Evolutionary conservation across 179 eudicot genomes (phyloP).

Genomic region (Silene noctiflora): DNA sequence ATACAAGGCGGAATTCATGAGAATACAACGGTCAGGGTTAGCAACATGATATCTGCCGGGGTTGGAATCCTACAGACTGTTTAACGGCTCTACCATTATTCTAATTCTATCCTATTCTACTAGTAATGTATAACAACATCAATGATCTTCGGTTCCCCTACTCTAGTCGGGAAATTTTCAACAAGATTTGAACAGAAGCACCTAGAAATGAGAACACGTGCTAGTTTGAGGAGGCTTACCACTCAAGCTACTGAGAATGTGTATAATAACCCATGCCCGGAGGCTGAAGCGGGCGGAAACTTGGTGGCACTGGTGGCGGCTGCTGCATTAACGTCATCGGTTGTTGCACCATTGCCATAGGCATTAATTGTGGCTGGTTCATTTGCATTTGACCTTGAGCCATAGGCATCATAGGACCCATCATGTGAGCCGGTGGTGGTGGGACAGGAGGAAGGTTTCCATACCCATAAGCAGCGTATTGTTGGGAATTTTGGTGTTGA

Average conservation of each 20-base stretch:
- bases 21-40: constrained; percentile 6
- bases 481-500: constrained; percentile 43
- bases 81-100: constrained; percentile 10
- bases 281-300: constrained; percentile 58
- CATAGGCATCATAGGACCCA: constrained; percentile 50
- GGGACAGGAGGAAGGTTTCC: constrained; percentile 49
- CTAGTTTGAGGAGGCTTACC: constrained; percentile 16
- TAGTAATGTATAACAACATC: not conserved
- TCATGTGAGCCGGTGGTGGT: constrained; percentile 48
- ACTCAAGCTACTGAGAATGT: constrained; percentile 56
- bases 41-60: constrained; percentile 8
- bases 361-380: constrained; percentile 36
- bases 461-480: constrained; percentile 54
- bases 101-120: constrained; percentile 19
- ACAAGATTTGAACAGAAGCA: constrained; percentile 2
- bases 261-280: constrained; percentile 69
- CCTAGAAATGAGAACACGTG: not conserved
- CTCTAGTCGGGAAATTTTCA: not conserved
- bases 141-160: not conserved
- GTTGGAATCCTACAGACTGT: constrained; percentile 24
- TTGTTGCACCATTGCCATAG: constrained; percentile 36
- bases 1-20: not conserved
- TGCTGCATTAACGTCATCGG: constrained; percentile 35
- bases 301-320: constrained; percentile 50
- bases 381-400: constrained; percentile 48